These are phyloP conservation scores for Trichothecium sympodiale DNA, from an alignment of 2,329 filamentous ascomycete species.

Conservation along the genomic window DNA sequence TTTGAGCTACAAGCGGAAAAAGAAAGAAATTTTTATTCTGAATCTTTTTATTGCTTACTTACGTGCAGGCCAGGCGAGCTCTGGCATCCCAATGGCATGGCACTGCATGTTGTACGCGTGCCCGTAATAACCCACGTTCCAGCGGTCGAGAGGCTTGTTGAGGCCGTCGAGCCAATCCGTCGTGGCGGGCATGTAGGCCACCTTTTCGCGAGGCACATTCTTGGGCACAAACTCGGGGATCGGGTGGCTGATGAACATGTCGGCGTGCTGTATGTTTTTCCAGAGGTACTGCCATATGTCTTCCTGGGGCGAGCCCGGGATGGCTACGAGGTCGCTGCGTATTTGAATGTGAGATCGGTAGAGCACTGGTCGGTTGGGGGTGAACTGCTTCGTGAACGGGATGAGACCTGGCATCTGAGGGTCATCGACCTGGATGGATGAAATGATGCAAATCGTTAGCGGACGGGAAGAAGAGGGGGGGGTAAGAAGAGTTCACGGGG, in stretches of 20 bases:
- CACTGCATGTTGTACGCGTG: constrained; percentile 59
- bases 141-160: constrained; percentile 62
- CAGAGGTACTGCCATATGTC: constrained; percentile 70
- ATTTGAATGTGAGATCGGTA: constrained; percentile 81
- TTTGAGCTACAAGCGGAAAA: no score
- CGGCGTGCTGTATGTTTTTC: constrained; percentile 57
- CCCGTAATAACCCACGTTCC: constrained; percentile 63
- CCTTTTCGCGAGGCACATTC: constrained; percentile 52
- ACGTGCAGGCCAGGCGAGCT: constrained; percentile 44
- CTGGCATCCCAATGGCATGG: constrained; percentile 46
- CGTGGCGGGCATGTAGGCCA: constrained; percentile 68
- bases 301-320: constrained; percentile 53
- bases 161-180: constrained; percentile 78
- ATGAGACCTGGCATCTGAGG: constrained; percentile 77
- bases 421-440: constrained; percentile 69
- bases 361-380: constrained; percentile 64
- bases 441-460: no score
- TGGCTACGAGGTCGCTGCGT: constrained; percentile 58
- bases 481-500: neutral
- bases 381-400: constrained; percentile 58
- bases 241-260: constrained; percentile 75
- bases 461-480: no score
- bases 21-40: no score
- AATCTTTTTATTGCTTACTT: constrained; percentile 7
- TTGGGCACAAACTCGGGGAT: constrained; percentile 64